These are phyloP conservation scores for Verticillium klebahnii DNA, from an alignment of 2,329 filamentous ascomycete genomes.

Conservation along the genomic window DNA sequence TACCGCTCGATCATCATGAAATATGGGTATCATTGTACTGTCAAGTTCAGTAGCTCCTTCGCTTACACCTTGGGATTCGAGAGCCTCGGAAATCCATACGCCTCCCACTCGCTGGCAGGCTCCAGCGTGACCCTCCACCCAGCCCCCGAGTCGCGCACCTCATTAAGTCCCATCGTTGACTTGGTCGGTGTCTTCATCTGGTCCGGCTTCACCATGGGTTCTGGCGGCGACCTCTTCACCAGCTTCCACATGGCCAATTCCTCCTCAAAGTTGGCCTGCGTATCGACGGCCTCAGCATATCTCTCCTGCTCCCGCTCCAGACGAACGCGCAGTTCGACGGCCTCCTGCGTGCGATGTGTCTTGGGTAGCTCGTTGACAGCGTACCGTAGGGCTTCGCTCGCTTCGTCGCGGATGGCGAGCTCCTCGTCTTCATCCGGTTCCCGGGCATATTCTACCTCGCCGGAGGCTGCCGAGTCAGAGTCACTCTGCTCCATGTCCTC, in stretches of 20 bases:
- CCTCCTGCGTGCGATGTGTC: conserved; percentile 27
- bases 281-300: conserved; percentile 38
- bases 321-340: conserved; percentile 32
- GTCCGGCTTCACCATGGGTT: conserved; percentile 23
- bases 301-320: conserved; percentile 37
- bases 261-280: conserved; percentile 31
- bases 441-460: conserved; percentile 9
- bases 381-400: conserved; percentile 36
- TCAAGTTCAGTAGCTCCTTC: background rate
- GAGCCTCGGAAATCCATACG: background rate
- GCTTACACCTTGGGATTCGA: background rate
- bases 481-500: background rate
- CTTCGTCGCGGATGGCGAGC: conserved; percentile 30
- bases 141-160: conserved; percentile 27
- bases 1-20: background rate
- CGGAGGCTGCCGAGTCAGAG: background rate
- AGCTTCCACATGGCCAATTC: conserved; percentile 42
- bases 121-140: conserved; percentile 33
- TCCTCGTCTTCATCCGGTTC: conserved; percentile 10
- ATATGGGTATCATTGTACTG: background rate
- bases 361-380: conserved; percentile 35
- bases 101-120: conserved; percentile 39
- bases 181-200: conserved; percentile 21
- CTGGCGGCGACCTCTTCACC: conserved; percentile 32
- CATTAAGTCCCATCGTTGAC: conserved; percentile 26